Evolutionary conservation across 2,329 filamentous ascomycete genomes (phyloP).

Genomic region (Trichophyton simii): DNA sequence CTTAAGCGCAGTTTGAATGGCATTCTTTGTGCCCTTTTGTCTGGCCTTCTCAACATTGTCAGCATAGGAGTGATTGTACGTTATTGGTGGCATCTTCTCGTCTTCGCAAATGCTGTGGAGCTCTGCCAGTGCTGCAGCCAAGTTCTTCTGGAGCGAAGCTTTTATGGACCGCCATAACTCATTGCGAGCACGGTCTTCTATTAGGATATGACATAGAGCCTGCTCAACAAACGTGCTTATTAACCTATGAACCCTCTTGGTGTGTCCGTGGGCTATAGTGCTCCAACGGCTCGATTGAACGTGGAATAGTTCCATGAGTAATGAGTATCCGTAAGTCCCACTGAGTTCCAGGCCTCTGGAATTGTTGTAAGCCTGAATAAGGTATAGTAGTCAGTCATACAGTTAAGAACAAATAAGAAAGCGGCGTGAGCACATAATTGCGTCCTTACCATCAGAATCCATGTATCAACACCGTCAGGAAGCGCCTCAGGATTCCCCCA

Average conservation of each 20-base stretch:
- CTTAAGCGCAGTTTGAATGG: background rate
- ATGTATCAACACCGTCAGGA: background rate
- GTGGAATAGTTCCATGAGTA: background rate
- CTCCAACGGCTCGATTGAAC: background rate
- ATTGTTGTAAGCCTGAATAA: background rate
- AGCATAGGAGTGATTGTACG: background rate
- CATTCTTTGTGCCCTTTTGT: background rate
- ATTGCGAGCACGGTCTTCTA: background rate
- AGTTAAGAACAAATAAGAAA: background rate
- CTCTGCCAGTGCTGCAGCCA: background rate
- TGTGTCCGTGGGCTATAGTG: background rate
- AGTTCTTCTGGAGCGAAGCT: background rate
- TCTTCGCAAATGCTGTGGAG: background rate
- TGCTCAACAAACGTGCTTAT: background rate
- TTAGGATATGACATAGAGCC: background rate
- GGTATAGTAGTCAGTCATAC: background rate
- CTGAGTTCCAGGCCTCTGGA: background rate
- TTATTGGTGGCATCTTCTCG: background rate
- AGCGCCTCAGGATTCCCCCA: background rate
- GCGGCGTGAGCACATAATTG: too few relatives aligned
- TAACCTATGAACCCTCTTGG: background rate
- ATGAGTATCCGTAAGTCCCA: background rate
- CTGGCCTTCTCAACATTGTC: background rate
- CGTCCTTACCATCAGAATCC: background rate
- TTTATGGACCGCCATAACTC: background rate